Percentiles rank a stretch among this genome's conserved stretches.
phyloP scores from a whole-genome alignment of 495 filamentous ascomycete genomes.

The Annulohypoxylon moriforme region DNA sequence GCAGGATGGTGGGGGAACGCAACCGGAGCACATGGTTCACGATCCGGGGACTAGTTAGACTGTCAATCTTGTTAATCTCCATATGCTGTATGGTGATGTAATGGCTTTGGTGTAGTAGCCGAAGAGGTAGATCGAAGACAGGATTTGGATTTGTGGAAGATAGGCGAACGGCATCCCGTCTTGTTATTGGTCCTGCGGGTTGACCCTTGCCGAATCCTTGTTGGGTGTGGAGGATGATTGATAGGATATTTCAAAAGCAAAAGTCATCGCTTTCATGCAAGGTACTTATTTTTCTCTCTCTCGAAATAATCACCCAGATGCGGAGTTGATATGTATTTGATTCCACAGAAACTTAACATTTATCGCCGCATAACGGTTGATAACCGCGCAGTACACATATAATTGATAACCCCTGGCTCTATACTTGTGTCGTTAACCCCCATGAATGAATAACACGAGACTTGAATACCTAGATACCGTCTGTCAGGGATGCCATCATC shows the following conservation, averaged over 20 bases:
- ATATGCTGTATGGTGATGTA: neutral
- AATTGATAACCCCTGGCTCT: too few species aligned
- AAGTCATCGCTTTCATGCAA: neutral
- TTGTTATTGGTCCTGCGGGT: neutral
- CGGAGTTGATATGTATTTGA: too few species aligned
- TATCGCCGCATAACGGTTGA: too few species aligned
- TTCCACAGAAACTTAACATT: too few species aligned
- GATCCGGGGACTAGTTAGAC: neutral
- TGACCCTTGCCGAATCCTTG: neutral
- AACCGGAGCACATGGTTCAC: neutral
- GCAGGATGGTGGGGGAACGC: neutral
- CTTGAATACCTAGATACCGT: too few species aligned
- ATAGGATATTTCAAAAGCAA: neutral
- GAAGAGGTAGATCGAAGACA: neutral
- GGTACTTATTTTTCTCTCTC: neutral
- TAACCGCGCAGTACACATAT: too few species aligned
- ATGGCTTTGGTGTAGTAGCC: neutral
- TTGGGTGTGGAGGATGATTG: neutral
- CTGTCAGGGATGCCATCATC: too few species aligned
- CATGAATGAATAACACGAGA: too few species aligned
- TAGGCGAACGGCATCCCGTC: neutral
- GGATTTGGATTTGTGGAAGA: conserved; percentile 5
- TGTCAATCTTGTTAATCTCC: too few species aligned
- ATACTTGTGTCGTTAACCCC: too few species aligned
- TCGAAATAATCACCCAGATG: too few species aligned